Conservation (phyloP, 306 rosid species). For the Morella rubra region DNA sequence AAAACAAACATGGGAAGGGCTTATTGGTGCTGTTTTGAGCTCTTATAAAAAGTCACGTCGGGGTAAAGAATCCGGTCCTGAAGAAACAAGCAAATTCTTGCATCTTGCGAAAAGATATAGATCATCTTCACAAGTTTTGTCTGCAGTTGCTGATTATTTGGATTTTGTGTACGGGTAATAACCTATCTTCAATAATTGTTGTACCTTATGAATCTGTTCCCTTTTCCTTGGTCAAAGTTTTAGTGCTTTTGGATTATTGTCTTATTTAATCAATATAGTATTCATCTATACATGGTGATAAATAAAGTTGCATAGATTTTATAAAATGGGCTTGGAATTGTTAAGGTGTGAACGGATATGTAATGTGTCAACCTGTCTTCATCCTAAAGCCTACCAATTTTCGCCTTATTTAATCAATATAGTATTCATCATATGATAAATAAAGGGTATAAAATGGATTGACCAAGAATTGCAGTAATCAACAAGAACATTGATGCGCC, state of each 20-base stretch:
- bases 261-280: not conserved
- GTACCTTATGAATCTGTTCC: slow-evolving; percentile 4
- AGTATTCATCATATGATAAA: no score
- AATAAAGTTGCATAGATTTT: no score
- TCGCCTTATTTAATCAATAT: no score
- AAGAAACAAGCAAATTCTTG: slow-evolving; percentile 48
- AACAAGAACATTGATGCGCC: no score
- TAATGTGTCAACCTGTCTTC: no score
- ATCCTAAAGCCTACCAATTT: no score
- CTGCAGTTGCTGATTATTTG: slow-evolving; percentile 79
- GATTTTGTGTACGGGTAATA: slow-evolving; percentile 64
- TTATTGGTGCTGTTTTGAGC: slow-evolving; percentile 63
- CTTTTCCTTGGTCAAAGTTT: slow-evolving; percentile 8
- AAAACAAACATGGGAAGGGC: slow-evolving; percentile 55
- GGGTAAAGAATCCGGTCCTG: slow-evolving; percentile 31
- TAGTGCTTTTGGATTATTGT: slow-evolving; percentile 4
- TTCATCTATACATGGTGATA: no score
- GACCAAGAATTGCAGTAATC: no score
- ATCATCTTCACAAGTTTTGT: slow-evolving; percentile 60
- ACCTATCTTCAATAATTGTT: slow-evolving; percentile 2
- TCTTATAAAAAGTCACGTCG: slow-evolving; percentile 45
- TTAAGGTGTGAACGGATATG: no score
- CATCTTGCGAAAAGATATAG: slow-evolving; percentile 61
- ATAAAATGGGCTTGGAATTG: no score
- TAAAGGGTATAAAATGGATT: no score